Percentiles rank a stretch among this genome's conserved stretches.
phyloP scores from a whole-genome alignment of 352 stramenopile species.

The Phytophthora sansomeana region DNA sequence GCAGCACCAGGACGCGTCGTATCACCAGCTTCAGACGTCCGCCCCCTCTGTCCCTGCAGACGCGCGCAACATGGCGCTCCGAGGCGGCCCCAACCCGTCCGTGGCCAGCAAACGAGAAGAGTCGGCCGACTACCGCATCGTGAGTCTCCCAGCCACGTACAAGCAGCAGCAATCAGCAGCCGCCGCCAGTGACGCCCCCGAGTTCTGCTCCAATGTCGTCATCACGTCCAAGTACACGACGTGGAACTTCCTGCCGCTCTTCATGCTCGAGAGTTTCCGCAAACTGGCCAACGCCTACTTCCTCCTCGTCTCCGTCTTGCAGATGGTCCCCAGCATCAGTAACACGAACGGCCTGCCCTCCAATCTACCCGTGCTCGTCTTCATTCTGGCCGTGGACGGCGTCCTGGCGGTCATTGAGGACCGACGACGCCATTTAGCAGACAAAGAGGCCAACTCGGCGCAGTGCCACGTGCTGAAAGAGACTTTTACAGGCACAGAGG shows the following conservation, averaged over 20 bases:
- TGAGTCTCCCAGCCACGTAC: conserved; percentile 53
- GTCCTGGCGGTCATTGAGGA: conserved; percentile 91
- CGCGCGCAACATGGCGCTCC: conserved; percentile 27
- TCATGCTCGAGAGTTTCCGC: conserved; percentile 87
- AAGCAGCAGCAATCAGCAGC: conserved; percentile 11
- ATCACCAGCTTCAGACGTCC: conserved; percentile 48
- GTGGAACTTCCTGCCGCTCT: conserved; percentile 91
- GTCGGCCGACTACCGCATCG: conserved; percentile 57
- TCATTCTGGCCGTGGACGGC: conserved; percentile 91
- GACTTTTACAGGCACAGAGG: conserved; percentile 51
- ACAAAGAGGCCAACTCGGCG: conserved; percentile 87
- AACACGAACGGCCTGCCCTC: conserved; percentile 87
- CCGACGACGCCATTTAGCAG: conserved; percentile 70
- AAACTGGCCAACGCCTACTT: conserved; percentile 95
- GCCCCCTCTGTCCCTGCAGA: conserved; percentile 14
- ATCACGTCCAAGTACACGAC: conserved; percentile 93
- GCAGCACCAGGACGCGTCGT: conserved; percentile 39
- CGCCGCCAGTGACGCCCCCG: conserved; percentile 11
- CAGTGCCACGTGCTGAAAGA: conserved; percentile 61
- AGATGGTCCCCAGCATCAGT: conserved; percentile 80
- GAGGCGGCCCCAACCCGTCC: conserved; percentile 9
- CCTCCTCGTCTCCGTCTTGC: conserved; percentile 88
- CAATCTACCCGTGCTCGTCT: conserved; percentile 85
- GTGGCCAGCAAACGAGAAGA: conserved; percentile 30
- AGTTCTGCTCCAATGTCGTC: conserved; percentile 87